Percentiles rank a stretch among this genome's conserved stretches.
phyloP scores from a whole-genome alignment of 805 yeast species.

The Monosporozyma aerobia region DNA sequence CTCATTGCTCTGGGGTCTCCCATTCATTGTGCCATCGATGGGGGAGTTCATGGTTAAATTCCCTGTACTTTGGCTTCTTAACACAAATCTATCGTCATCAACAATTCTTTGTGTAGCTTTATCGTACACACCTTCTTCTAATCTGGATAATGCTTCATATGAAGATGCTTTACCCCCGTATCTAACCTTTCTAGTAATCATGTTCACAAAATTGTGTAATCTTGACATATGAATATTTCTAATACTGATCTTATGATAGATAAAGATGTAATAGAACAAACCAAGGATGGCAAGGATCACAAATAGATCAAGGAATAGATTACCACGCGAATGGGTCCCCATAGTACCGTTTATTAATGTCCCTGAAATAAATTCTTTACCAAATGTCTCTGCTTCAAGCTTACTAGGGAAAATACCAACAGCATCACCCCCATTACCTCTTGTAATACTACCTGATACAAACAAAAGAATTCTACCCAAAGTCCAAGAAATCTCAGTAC shows the following conservation, averaged over 20 bases:
- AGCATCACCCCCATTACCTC: conserved; percentile 6
- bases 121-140: conserved; percentile 4
- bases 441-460: conserved; percentile 59
- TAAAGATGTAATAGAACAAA: neutral
- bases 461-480: conserved; percentile 76
- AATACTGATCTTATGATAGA: neutral
- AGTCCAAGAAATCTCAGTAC: conserved; percentile 91
- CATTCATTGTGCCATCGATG: neutral
- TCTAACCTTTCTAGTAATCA: neutral
- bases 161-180: neutral
- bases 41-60: conserved; percentile 8
- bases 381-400: conserved; percentile 10
- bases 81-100: conserved; percentile 4
- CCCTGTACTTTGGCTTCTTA: conserved; percentile 26
- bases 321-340: neutral
- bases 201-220: neutral
- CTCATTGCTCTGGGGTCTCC: neutral
- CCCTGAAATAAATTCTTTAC: conserved; percentile 23
- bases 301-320: neutral
- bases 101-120: neutral
- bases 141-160: neutral
- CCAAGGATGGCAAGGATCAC: neutral
- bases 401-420: conserved; percentile 27
- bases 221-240: neutral
- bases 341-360: conserved; percentile 1